Percentiles rank a stretch among this genome's conserved stretches.
These are phyloP conservation scores for Peribolospora baueri DNA, from an alignment of 768 basidiomycete genomes.

Conservation along the genomic window DNA sequence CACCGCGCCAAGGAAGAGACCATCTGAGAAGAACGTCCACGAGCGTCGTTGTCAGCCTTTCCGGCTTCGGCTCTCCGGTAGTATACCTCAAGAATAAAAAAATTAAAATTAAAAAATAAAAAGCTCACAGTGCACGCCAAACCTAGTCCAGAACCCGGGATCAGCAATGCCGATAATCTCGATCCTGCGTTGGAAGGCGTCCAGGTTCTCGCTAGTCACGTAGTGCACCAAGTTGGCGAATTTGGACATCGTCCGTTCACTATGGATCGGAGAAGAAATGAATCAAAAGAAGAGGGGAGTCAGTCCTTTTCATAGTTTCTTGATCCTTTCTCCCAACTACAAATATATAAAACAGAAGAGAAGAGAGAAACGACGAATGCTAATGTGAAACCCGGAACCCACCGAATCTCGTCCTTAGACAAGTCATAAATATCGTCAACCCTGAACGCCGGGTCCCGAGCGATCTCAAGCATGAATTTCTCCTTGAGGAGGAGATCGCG, in stretches of 20 bases:
- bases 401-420: conserved; percentile 10
- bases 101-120: background rate
- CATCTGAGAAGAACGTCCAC: too few relatives aligned
- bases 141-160: conserved; percentile 23
- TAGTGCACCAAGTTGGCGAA: conserved; percentile 22
- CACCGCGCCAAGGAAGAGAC: conserved; percentile 21
- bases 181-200: conserved; percentile 22
- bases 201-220: conserved; percentile 22
- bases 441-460: conserved; percentile 22
- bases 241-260: conserved; percentile 25
- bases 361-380: too few relatives aligned
- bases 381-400: background rate
- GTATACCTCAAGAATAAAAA: background rate
- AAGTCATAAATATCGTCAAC: conserved; percentile 22
- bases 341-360: too few relatives aligned
- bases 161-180: conserved; percentile 22
- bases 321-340: too few relatives aligned
- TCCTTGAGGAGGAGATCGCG: conserved; percentile 18
- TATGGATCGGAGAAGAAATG: conserved; percentile 12
- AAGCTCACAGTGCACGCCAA: conserved; percentile 19
- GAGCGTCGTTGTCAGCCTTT: too few relatives aligned
- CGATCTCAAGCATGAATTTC: conserved; percentile 20
- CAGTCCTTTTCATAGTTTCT: too few relatives aligned
- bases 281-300: background rate
- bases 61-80: too few relatives aligned